A percentile compares a stretch with the other conserved stretches of the same genome.
These are phyloP conservation scores for Sicyos baderoa DNA, from an alignment of 306 rosid species.

Conservation along the genomic window DNA sequence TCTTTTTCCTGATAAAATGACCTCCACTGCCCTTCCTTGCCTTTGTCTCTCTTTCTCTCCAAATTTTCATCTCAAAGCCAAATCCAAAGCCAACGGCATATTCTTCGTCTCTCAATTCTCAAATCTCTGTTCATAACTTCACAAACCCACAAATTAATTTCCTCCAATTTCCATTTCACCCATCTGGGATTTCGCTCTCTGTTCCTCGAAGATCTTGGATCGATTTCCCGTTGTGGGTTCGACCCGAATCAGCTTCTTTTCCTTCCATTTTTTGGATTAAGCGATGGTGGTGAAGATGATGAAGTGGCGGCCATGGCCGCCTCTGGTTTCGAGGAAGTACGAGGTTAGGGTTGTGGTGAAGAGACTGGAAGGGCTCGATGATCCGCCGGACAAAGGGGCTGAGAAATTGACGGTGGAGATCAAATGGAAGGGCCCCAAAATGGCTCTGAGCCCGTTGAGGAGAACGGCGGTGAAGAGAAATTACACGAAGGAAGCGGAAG, in stretches of 20 bases:
- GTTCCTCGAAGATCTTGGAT: conserved; percentile 7
- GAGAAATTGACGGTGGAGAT: conserved; percentile 50
- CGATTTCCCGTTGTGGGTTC: too few relatives aligned
- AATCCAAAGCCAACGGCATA: conserved; percentile 14
- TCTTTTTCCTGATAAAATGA: not conserved
- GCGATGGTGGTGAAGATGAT: conserved; percentile 90
- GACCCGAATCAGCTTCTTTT: not conserved
- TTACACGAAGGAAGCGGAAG: conserved; percentile 48
- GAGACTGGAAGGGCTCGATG: conserved; percentile 48
- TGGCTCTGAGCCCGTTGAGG: conserved; percentile 53
- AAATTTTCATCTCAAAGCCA: not conserved
- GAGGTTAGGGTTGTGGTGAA: conserved; percentile 43
- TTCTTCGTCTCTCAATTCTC: not conserved
- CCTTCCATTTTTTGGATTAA: not conserved
- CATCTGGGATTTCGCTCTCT: not conserved
- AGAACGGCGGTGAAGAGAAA: conserved; percentile 53
- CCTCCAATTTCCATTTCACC: not conserved
- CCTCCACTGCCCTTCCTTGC: conserved; percentile 14
- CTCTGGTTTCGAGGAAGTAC: conserved; percentile 48
- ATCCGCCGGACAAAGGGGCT: conserved; percentile 20
- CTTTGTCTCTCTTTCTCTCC: conserved; percentile 16
- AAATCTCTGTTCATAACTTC: not conserved
- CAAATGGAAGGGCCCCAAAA: conserved; percentile 77
- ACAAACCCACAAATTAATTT: conserved; percentile 11
- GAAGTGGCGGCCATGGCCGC: conserved; percentile 98